Evolutionary conservation across 768 basidiomycete genomes (phyloP).

Genomic region (Lentinula guzmanii): DNA sequence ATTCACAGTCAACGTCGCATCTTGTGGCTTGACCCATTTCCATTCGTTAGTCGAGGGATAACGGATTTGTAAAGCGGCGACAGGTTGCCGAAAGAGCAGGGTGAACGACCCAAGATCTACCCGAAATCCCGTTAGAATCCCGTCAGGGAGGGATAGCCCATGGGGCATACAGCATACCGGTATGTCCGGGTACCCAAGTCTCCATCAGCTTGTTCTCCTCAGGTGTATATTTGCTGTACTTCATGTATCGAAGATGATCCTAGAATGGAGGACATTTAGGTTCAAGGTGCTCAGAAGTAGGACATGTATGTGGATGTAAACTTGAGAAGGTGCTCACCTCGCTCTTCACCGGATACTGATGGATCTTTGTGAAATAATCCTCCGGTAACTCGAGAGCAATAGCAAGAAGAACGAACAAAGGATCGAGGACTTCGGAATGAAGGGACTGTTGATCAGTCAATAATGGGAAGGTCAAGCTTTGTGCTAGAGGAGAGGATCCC

Average conservation of each 20-base stretch:
- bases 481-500: not conserved
- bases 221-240: conserved; percentile 38
- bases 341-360: conserved; percentile 38
- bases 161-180: conserved; percentile 15
- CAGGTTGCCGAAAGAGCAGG: conserved; percentile 49
- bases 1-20: conserved; percentile 42
- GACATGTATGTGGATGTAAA: not conserved
- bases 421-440: conserved; percentile 41
- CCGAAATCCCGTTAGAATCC: not conserved
- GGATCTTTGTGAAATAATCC: conserved; percentile 39
- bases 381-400: conserved; percentile 47
- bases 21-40: conserved; percentile 50
- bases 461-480: too few species aligned
- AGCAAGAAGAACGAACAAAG: conserved; percentile 39
- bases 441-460: conserved; percentile 18
- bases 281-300: not conserved
- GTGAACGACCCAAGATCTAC: conserved; percentile 44
- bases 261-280: not conserved
- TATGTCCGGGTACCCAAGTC: conserved; percentile 37
- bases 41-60: conserved; percentile 40
- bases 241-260: conserved; percentile 50
- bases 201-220: conserved; percentile 32
- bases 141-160: not conserved
- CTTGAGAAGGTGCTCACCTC: conserved; percentile 20
- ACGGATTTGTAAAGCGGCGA: conserved; percentile 47